phyloP scores from a whole-genome alignment of 1,284 basidiomycete species.

The Abortiporus biennis region DNA sequence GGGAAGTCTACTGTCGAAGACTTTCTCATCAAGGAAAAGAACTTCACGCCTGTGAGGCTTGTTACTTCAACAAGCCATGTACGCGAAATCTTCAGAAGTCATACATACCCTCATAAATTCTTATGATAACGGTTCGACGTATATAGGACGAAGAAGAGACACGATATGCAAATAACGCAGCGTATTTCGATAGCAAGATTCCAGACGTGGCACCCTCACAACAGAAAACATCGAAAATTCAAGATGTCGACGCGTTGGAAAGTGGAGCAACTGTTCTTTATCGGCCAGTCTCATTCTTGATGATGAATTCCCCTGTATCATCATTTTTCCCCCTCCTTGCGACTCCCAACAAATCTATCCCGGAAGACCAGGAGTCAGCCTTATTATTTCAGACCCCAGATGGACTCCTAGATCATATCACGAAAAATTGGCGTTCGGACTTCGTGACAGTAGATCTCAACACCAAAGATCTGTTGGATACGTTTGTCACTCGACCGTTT shows the following conservation, averaged over 20 bases:
- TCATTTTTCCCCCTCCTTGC: slow-evolving; percentile 11
- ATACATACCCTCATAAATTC: not conserved
- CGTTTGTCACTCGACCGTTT: slow-evolving; percentile 86
- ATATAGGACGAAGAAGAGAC: not conserved
- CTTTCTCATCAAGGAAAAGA: slow-evolving; percentile 56
- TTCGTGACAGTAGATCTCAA: slow-evolving; percentile 80
- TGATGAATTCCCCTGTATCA: slow-evolving; percentile 21
- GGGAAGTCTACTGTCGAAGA: slow-evolving; percentile 78
- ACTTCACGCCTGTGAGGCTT: slow-evolving; percentile 43
- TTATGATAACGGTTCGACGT: not conserved
- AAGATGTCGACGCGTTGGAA: no score
- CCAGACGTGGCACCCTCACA: not conserved
- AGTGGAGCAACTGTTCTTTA: not conserved
- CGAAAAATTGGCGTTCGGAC: slow-evolving; percentile 74
- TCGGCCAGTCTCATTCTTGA: slow-evolving; percentile 21
- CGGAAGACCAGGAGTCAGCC: slow-evolving; percentile 4
- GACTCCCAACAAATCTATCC: slow-evolving; percentile 7
- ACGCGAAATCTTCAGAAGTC: not conserved
- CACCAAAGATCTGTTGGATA: slow-evolving; percentile 52
- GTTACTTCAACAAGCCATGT: not conserved
- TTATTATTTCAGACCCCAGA: slow-evolving; percentile 44
- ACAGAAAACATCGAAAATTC: not conserved
- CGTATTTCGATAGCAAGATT: not conserved
- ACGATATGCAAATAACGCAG: not conserved
- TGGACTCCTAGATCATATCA: slow-evolving; percentile 71